These are phyloP conservation scores for Candida cerambycidarum DNA, from an alignment of 805 yeast genomes.

Conservation along the genomic window DNA sequence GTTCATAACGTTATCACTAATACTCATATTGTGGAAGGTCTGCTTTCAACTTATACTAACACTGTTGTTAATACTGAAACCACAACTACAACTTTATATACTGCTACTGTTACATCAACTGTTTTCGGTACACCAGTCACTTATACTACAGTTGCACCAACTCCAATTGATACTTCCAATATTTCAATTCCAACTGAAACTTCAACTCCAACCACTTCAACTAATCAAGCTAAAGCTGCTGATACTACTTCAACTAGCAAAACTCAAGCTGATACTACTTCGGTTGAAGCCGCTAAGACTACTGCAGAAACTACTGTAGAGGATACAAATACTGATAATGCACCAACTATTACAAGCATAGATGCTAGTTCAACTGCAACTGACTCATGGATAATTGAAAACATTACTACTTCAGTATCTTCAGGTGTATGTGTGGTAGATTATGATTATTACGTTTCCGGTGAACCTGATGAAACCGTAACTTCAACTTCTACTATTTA, in stretches of 20 bases:
- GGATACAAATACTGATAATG: conserved; percentile 10
- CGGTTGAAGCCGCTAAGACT: conserved; percentile 13
- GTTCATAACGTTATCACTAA: conserved; percentile 36
- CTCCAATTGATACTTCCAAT: conserved; percentile 25
- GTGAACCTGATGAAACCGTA: conserved; percentile 31
- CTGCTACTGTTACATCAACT: conserved; percentile 44
- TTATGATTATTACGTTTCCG: conserved; percentile 36
- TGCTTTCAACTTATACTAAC: conserved; percentile 29
- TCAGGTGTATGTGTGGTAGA: conserved; percentile 35
- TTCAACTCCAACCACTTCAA: conserved; percentile 10
- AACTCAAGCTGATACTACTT: conserved; percentile 9
- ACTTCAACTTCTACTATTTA: conserved; percentile 39
- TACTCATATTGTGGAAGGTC: conserved; percentile 31
- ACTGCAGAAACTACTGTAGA: conserved; percentile 13
- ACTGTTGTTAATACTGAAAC: conserved; percentile 30
- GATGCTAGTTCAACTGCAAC: conserved; percentile 25
- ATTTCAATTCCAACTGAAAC: conserved; percentile 13
- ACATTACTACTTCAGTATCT: conserved; percentile 28
- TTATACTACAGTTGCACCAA: conserved; percentile 34
- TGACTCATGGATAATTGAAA: conserved; percentile 35
- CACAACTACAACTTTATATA: conserved; percentile 39
- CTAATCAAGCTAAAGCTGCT: conserved; percentile 15
- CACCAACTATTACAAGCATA: conserved; percentile 29
- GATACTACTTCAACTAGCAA: conserved; percentile 11
- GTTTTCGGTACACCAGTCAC: conserved; percentile 39